Conservation (phyloP, 2,329 filamentous ascomycete genomes). For the Aspergillus fumigatus region DNA sequence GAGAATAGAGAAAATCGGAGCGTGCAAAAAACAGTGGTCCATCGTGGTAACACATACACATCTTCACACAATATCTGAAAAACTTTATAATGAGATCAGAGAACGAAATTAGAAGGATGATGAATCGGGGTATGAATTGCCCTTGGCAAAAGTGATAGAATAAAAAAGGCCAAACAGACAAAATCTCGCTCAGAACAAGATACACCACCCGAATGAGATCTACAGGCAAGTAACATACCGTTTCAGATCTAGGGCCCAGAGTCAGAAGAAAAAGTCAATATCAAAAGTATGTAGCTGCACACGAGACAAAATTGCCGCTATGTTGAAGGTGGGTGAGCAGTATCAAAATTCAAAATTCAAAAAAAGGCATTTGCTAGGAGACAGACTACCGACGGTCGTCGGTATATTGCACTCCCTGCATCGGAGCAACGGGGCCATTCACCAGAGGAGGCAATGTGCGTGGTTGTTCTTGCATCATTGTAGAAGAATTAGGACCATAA, state of each 20-base stretch:
- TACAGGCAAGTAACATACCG: constrained; percentile 12
- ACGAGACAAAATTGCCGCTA: not conserved
- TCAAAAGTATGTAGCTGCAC: not conserved
- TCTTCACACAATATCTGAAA: not conserved
- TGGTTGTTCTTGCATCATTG: constrained; percentile 38
- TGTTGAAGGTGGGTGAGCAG: not conserved
- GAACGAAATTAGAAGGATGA: constrained; percentile 4
- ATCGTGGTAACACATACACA: not conserved
- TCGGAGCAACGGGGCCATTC: constrained; percentile 41
- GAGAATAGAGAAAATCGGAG: not conserved
- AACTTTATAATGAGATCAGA: not conserved
- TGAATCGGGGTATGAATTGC: not conserved
- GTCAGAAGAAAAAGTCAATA: not conserved
- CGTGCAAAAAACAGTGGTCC: not conserved
- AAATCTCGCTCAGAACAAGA: constrained; percentile 8
- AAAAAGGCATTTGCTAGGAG: not conserved
- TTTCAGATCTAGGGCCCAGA: constrained; percentile 3
- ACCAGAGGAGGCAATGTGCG: constrained; percentile 45
- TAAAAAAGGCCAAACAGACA: constrained; percentile 4
- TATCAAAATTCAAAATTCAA: not conserved
- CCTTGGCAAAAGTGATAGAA: constrained; percentile 1
- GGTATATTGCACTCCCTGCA: constrained; percentile 50
- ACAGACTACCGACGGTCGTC: constrained; percentile 40
- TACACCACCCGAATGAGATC: constrained; percentile 18
- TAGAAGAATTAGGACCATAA: constrained; percentile 23